Evolutionary conservation across 495 filamentous ascomycete genomes (phyloP).

Genomic region (Paragyromitra xinjiangensis): DNA sequence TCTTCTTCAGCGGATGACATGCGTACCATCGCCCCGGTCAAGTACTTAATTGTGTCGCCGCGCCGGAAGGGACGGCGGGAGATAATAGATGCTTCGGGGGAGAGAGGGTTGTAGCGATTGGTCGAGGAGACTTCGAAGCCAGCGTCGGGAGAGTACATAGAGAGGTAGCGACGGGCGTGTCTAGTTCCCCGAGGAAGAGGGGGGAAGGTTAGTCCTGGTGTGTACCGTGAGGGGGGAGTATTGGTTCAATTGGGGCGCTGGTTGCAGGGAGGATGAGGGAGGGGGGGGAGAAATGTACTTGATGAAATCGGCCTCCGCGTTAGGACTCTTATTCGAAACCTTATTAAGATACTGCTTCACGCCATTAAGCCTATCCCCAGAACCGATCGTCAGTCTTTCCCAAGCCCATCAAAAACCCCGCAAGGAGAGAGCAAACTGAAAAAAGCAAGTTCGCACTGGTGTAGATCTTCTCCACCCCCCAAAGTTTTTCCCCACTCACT

Average conservation of each 20-base stretch:
- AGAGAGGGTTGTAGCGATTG: conserved; percentile 91
- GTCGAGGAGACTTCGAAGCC: conserved; percentile 94
- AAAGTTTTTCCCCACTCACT: conserved; percentile 60
- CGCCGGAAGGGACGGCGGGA: conserved; percentile 78
- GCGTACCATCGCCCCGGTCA: conserved; percentile 85
- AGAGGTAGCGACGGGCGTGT: conserved; percentile 89
- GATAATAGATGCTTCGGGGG: conserved; percentile 86
- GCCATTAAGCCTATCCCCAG: conserved; percentile 39
- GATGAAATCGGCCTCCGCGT: conserved; percentile 84
- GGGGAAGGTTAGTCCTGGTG: conserved; percentile 2
- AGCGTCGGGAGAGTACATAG: conserved; percentile 89
- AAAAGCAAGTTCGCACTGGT: conserved; percentile 58
- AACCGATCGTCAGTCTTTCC: neutral
- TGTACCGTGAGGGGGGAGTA: conserved; percentile 72
- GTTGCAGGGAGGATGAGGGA: too few species aligned
- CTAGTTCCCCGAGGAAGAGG: conserved; percentile 58
- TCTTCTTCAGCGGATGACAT: conserved; percentile 91
- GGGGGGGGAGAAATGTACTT: conserved; percentile 43
- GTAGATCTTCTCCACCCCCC: conserved; percentile 58
- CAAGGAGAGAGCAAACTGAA: conserved; percentile 6
- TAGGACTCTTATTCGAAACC: conserved; percentile 69
- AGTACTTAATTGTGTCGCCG: conserved; percentile 87
- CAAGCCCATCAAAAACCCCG: conserved; percentile 1
- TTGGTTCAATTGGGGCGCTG: neutral
- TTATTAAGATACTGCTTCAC: conserved; percentile 68